phyloP scores from a whole-genome alignment of 140 eudicot genomes.

The Eryngium alpinum region DNA sequence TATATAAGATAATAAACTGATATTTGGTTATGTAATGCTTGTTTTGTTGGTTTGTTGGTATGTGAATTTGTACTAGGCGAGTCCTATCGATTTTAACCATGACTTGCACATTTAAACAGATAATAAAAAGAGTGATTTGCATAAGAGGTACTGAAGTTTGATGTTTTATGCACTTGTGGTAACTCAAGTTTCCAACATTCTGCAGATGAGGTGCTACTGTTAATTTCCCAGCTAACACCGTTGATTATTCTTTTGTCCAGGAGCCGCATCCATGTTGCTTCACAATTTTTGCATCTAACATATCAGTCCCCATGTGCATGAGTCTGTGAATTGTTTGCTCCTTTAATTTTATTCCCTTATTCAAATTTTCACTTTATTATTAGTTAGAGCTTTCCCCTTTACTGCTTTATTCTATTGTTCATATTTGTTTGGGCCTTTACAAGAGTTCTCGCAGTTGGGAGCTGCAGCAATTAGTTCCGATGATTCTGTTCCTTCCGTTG shows the following conservation, averaged over 20 bases:
- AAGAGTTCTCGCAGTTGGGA: constrained; percentile 99
- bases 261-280: constrained; percentile 88
- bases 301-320: constrained; percentile 98
- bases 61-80: too few relatives aligned
- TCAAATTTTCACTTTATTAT: not conserved
- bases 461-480: constrained; percentile 84
- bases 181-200: too few relatives aligned
- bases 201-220: too few relatives aligned
- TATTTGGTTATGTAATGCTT: too few relatives aligned
- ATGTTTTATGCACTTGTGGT: too few relatives aligned
- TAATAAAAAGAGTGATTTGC: too few relatives aligned
- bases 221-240: too few relatives aligned
- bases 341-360: not conserved
- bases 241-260: constrained; percentile 96
- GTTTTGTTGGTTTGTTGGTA: too few relatives aligned
- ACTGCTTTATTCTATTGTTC: constrained; percentile 34
- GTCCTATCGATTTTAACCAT: too few relatives aligned
- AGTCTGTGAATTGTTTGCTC: constrained; percentile 50
- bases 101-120: too few relatives aligned
- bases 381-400: not conserved
- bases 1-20: too few relatives aligned
- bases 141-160: too few relatives aligned
- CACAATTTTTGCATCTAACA: constrained; percentile 97
- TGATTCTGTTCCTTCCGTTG: constrained; percentile 74
- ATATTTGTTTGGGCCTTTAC: constrained; percentile 55